These are phyloP conservation scores for Aspergillus calidoustus DNA, from an alignment of 2,329 filamentous ascomycete genomes.

Conservation along the genomic window DNA sequence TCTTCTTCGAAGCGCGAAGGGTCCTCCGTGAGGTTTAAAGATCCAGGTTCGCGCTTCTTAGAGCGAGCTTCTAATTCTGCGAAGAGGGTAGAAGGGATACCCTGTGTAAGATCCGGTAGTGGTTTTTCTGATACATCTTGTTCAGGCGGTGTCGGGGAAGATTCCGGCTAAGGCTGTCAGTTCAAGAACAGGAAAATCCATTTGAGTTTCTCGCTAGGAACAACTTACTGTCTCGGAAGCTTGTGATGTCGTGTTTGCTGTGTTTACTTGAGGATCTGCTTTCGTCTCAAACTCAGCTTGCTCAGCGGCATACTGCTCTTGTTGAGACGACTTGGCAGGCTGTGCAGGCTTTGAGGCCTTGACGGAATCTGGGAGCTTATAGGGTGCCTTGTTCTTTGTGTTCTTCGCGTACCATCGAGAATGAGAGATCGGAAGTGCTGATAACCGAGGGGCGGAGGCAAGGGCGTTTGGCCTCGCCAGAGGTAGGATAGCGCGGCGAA, in stretches of 20 bases:
- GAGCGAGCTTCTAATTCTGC: conserved; percentile 66
- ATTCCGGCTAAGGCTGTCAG: conserved; percentile 36
- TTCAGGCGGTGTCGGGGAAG: conserved; percentile 39
- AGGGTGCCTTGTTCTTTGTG: conserved; percentile 39
- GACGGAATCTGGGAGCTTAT: conserved; percentile 39
- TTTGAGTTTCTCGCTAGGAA: conserved; percentile 4
- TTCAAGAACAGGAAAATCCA: conserved; percentile 12
- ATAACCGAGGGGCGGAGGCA: conserved; percentile 40
- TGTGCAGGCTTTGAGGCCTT: conserved; percentile 35
- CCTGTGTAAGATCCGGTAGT: conserved; percentile 89
- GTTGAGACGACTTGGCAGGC: conserved; percentile 29
- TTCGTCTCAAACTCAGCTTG: conserved; percentile 46
- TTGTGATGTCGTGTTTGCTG: conserved; percentile 36
- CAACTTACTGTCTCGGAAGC: conserved; percentile 34
- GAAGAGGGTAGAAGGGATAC: conserved; percentile 88
- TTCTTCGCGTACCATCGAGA: conserved; percentile 47
- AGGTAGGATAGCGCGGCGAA: conserved; percentile 51
- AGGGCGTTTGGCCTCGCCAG: conserved; percentile 48
- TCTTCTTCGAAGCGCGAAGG: conserved; percentile 51
- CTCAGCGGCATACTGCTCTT: conserved; percentile 37
- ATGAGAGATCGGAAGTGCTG: conserved; percentile 37
- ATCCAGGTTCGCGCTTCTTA: conserved; percentile 42
- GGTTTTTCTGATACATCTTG: conserved; percentile 60
- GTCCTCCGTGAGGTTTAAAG: conserved; percentile 60
- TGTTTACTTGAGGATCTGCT: conserved; percentile 37